Conservation (phyloP, 2,329 filamentous ascomycete species). For the Penicillium sp. region DNA sequence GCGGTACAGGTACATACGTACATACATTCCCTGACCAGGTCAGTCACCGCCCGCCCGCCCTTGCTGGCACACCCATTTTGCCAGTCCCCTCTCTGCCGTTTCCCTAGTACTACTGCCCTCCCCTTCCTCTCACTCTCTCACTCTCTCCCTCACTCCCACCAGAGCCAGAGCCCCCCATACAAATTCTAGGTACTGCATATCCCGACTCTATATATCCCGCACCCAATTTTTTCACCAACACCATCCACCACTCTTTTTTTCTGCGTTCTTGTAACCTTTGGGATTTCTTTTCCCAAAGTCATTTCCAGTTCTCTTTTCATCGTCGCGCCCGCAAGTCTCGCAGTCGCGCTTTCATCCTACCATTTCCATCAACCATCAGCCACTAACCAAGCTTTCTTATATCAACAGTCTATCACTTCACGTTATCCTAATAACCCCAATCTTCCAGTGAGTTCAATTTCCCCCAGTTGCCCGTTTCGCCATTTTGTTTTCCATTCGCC, state of each 20-base stretch:
- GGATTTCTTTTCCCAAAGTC: constrained; percentile 9
- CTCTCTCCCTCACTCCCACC: constrained; percentile 35
- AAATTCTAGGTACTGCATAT: constrained; percentile 43
- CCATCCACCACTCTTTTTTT: constrained; percentile 26
- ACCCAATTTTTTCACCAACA: constrained; percentile 31
- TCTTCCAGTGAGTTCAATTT: neutral
- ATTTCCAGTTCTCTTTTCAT: constrained; percentile 7
- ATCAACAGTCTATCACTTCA: neutral
- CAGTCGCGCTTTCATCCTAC: neutral
- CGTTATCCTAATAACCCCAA: neutral
- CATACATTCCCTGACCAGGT: constrained; percentile 27
- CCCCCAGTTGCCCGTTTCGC: neutral
- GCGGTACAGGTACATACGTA: too few relatives aligned
- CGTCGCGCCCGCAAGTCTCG: neutral
- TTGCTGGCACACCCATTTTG: constrained; percentile 32
- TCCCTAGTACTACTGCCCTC: constrained; percentile 41
- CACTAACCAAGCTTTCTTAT: neutral
- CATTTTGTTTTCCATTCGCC: neutral
- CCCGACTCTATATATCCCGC: constrained; percentile 36
- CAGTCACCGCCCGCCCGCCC: constrained; percentile 32
- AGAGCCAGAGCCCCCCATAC: constrained; percentile 38
- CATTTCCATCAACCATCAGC: neutral
- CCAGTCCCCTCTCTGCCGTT: constrained; percentile 24
- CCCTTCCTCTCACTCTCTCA: constrained; percentile 35
- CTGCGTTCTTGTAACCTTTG: constrained; percentile 15